A percentile compares a stretch with the other conserved stretches of the same genome.
phyloP scores from a whole-genome alignment of 768 basidiomycete genomes.

The Daedaleopsis nitida region DNA sequence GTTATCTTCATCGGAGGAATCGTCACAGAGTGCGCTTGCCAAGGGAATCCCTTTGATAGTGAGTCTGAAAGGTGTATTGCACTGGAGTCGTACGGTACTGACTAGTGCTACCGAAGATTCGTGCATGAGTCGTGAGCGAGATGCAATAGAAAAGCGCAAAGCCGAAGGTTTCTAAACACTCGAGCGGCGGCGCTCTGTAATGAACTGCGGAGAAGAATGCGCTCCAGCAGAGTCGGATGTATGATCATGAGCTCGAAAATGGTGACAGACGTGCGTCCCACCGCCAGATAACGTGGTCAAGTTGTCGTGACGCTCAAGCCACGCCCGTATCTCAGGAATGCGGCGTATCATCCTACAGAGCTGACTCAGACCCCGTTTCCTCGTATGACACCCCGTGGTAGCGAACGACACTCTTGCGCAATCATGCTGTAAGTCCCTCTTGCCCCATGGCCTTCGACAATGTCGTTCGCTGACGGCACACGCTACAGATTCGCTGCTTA shows the following conservation, averaged over 20 bases:
- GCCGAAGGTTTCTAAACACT: no score
- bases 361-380: background rate
- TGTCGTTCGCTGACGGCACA: no score
- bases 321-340: background rate
- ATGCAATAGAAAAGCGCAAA: no score
- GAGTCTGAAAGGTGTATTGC: no score
- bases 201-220: background rate
- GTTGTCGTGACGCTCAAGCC: background rate
- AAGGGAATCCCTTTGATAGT: no score
- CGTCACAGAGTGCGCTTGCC: no score
- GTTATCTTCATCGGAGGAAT: no score
- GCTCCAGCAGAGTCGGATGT: background rate
- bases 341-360: background rate
- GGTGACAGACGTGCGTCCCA: background rate
- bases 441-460: background rate
- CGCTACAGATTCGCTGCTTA: background rate
- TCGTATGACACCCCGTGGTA: constrained; percentile 2
- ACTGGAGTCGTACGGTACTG: no score
- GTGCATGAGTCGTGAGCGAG: no score
- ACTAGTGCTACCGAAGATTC: no score
- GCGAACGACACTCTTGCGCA: constrained; percentile 15
- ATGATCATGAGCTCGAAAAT: no score
- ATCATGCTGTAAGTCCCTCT: constrained; percentile 4
- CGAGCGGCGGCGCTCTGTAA: no score
- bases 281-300: background rate